Conservation (phyloP, 2,329 filamentous ascomycete species). For the Paraphoma chrysanthemicola region DNA sequence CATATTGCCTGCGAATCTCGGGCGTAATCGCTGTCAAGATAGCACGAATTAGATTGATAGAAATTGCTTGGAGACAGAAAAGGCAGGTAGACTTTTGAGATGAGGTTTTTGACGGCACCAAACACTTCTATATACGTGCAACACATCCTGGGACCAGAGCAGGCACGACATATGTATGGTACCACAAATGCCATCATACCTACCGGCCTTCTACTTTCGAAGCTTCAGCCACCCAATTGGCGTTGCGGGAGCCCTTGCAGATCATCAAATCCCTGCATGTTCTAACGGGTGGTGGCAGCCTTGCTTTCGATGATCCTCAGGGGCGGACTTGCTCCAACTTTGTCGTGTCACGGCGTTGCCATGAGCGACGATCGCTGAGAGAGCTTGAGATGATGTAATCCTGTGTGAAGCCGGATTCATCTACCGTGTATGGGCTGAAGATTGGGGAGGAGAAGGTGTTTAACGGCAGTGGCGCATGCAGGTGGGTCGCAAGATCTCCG, state of each 20-base stretch:
- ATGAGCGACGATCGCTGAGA: too few species aligned
- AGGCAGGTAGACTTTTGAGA: not conserved
- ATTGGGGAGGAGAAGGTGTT: not conserved
- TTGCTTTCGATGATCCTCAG: not conserved
- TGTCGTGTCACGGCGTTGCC: too few species aligned
- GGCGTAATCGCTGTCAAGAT: not conserved
- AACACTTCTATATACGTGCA: constrained; percentile 4
- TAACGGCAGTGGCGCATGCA: not conserved
- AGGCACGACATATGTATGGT: constrained; percentile 2
- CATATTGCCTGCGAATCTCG: constrained; percentile 11
- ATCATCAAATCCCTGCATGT: constrained; percentile 15
- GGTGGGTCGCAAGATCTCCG: not conserved
- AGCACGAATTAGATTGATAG: too few species aligned
- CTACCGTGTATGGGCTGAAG: too few species aligned
- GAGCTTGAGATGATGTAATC: too few species aligned
- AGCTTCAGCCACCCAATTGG: constrained; percentile 16
- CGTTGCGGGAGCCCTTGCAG: constrained; percentile 12
- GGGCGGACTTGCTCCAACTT: too few species aligned
- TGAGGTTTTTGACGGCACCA: not conserved
- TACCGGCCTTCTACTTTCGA: not conserved
- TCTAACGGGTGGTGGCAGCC: not conserved
- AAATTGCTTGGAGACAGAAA: not conserved
- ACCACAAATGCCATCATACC: constrained; percentile 10
- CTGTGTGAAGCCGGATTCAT: too few species aligned
- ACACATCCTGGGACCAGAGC: not conserved